phyloP scores from a whole-genome alignment of 768 basidiomycete genomes.

The Leccinum olivaceopallidum region DNA sequence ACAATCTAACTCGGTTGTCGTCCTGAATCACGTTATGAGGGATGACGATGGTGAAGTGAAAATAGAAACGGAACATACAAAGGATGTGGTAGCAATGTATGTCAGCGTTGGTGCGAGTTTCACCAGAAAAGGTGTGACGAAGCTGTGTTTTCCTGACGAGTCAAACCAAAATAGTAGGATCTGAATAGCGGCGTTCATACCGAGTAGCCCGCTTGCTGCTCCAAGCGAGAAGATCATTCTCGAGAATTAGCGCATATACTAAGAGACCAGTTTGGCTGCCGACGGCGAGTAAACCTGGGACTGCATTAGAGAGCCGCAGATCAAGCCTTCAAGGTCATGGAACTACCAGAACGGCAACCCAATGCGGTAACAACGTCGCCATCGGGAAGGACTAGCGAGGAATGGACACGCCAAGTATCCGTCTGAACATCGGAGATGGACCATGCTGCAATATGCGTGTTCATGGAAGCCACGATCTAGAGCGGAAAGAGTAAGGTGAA shows the following conservation, averaged over 20 bases:
- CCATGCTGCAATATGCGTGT: constrained; percentile 74
- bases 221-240: constrained; percentile 85
- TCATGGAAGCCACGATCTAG: constrained; percentile 75
- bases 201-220: constrained; percentile 70
- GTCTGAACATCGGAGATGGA: constrained; percentile 64
- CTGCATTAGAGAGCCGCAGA: constrained; percentile 26
- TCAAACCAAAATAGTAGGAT: constrained; percentile 12
- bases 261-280: constrained; percentile 61
- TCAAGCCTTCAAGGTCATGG: background rate
- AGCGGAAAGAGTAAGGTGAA: constrained; percentile 7
- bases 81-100: constrained; percentile 66
- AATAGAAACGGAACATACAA: constrained; percentile 42
- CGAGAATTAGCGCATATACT: constrained; percentile 74
- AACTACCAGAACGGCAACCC: constrained; percentile 73
- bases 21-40: constrained; percentile 39
- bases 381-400: constrained; percentile 68
- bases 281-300: constrained; percentile 72
- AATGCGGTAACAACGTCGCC: constrained; percentile 56
- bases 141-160: constrained; percentile 35
- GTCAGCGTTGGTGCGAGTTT: constrained; percentile 77
- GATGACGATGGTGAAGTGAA: background rate
- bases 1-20: constrained; percentile 60
- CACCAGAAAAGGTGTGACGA: constrained; percentile 48
- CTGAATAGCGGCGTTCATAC: constrained; percentile 40
- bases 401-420: constrained; percentile 78